phyloP scores from a whole-genome alignment of 441 rosid species.

The Euphorbia schlechtendalii region DNA sequence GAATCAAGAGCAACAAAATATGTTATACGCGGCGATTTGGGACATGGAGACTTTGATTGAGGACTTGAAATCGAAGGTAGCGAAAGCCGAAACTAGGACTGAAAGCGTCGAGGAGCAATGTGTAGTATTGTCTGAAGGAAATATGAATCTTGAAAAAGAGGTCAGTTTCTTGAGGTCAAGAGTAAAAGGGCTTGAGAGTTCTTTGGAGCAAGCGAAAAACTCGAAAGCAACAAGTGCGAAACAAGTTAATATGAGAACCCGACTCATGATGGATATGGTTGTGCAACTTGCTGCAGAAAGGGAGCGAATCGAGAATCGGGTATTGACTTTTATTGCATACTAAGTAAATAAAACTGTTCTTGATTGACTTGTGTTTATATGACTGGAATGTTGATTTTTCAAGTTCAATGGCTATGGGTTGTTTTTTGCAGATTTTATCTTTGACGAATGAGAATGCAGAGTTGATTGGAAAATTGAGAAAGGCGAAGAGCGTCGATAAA shows the following conservation, averaged over 20 bases:
- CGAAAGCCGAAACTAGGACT: slow-evolving; percentile 69
- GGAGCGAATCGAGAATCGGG: slow-evolving; percentile 82
- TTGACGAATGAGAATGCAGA: slow-evolving; percentile 45
- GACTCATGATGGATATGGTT: slow-evolving; percentile 62
- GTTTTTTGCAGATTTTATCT: slow-evolving; percentile 47
- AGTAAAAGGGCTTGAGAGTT: slow-evolving; percentile 44
- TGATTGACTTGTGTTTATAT: not conserved
- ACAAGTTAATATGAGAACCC: slow-evolving; percentile 52
- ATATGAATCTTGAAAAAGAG: slow-evolving; percentile 56
- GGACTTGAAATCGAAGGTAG: slow-evolving; percentile 80
- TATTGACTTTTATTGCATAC: slow-evolving; percentile 23
- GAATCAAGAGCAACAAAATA: slow-evolving; percentile 84
- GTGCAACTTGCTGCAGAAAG: slow-evolving; percentile 62
- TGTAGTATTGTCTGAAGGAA: slow-evolving; percentile 50
- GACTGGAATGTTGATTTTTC: slow-evolving; percentile 8
- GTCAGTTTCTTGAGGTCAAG: slow-evolving; percentile 43
- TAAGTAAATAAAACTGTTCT: not conserved
- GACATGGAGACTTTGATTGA: slow-evolving; percentile 96
- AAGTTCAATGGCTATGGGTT: slow-evolving; percentile 13
- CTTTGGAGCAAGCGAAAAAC: slow-evolving; percentile 45
- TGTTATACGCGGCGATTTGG: slow-evolving; percentile 92
- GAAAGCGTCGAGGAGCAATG: slow-evolving; percentile 77
- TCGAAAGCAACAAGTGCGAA: slow-evolving; percentile 48
- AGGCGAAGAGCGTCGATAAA: slow-evolving; percentile 21
- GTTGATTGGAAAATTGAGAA: slow-evolving; percentile 39